phyloP scores from a whole-genome alignment of 441 rosid genomes.

The Gossypium gossypioides region DNA sequence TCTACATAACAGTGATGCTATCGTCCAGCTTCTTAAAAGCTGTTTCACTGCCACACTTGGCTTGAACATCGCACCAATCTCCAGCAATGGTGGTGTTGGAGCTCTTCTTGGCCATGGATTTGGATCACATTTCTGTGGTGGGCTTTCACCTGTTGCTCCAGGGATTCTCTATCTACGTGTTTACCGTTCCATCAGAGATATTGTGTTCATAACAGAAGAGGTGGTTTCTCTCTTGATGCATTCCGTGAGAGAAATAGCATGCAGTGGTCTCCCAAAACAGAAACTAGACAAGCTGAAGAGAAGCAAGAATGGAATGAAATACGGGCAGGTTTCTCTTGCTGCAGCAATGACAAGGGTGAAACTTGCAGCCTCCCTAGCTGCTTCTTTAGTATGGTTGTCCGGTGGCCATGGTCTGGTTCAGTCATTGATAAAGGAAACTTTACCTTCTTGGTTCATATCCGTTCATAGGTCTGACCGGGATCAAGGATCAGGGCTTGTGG shows the following conservation, averaged over 20 bases:
- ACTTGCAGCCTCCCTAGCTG: constrained; percentile 60
- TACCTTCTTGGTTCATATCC: constrained; percentile 66
- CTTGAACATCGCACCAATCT: constrained; percentile 35
- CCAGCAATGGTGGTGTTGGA: constrained; percentile 59
- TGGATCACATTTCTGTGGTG: constrained; percentile 64
- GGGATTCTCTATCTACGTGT: constrained; percentile 66
- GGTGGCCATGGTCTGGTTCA: constrained; percentile 58
- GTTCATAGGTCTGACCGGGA: constrained; percentile 48
- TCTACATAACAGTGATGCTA: constrained; percentile 54
- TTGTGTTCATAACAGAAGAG: constrained; percentile 47
- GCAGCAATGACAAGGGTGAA: constrained; percentile 54
- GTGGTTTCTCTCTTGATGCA: constrained; percentile 56
- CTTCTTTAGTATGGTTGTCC: constrained; percentile 61
- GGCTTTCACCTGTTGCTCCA: constrained; percentile 68
- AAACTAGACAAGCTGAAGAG: constrained; percentile 35
- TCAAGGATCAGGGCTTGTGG: constrained; percentile 39
- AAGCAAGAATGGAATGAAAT: constrained; percentile 40
- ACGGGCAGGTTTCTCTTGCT: constrained; percentile 49
- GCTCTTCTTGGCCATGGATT: constrained; percentile 79
- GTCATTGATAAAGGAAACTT: constrained; percentile 49
- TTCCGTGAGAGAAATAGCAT: constrained; percentile 51
- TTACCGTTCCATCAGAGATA: constrained; percentile 53
- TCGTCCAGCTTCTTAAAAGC: constrained; percentile 65
- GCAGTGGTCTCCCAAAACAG: constrained; percentile 33
- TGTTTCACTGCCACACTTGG: constrained; percentile 66